Conservation (phyloP, 331 rosid genomes). For the Ulmus americana region DNA sequence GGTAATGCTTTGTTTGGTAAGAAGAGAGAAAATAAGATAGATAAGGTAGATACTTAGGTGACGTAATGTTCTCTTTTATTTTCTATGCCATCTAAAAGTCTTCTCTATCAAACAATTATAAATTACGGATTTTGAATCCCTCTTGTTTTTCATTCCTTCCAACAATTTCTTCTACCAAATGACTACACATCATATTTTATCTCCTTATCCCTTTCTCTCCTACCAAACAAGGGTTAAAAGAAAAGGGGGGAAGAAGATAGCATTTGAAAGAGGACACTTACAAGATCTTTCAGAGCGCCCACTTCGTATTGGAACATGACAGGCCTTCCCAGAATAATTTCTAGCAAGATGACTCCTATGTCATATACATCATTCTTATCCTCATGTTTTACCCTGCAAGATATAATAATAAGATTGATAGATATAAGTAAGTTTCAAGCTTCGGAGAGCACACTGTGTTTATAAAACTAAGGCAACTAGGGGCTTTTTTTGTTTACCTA, state of each 20-base stretch:
- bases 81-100: no score
- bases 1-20: no score
- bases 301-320: conserved; percentile 80
- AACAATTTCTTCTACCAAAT: no score
- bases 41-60: no score
- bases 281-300: conserved; percentile 70
- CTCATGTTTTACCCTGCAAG: conserved; percentile 46
- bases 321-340: conserved; percentile 78
- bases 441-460: not conserved
- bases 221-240: not conserved
- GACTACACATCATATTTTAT: no score
- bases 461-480: not conserved
- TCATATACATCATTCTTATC: conserved; percentile 81
- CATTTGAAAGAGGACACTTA: conserved; percentile 37
- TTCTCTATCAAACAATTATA: no score
- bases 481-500: conserved; percentile 33
- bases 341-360: conserved; percentile 78
- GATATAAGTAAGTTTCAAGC: not conserved
- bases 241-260: not conserved
- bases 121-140: no score
- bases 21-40: no score
- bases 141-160: no score
- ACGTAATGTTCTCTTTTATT: no score
- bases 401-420: not conserved
- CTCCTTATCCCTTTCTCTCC: no score